A percentile compares a stretch with the other conserved stretches of the same genome.
Conservation (phyloP, 108 stramenopile genomes). For the Nitzschia inconspicua region DNA sequence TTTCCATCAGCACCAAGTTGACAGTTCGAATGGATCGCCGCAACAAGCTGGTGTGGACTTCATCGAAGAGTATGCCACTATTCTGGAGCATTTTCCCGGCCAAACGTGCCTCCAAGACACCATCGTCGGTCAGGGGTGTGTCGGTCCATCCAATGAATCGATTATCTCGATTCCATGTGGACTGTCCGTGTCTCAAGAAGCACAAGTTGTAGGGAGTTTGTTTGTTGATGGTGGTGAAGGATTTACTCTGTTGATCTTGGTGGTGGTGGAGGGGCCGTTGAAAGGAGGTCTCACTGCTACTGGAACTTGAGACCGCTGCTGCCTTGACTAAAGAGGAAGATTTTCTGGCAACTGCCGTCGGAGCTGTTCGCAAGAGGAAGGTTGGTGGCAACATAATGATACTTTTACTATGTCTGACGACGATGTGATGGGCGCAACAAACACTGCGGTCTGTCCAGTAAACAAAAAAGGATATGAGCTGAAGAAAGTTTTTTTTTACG, state of each 20-base stretch:
- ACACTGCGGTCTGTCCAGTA: too few relatives aligned
- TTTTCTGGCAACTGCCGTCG: conserved; percentile 1
- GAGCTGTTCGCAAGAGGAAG: background rate
- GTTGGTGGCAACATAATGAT: background rate
- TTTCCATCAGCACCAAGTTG: conserved; percentile 83
- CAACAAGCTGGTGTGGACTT: conserved; percentile 84
- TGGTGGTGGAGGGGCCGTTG: too few relatives aligned
- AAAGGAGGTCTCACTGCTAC: too few relatives aligned
- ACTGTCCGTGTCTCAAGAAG: conserved; percentile 85
- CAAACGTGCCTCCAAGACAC: conserved; percentile 87
- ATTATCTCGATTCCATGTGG: conserved; percentile 92
- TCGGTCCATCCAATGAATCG: conserved; percentile 92
- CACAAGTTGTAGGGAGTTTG: conserved; percentile 60
- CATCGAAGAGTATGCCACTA: conserved; percentile 70
- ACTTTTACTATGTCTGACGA: too few relatives aligned
- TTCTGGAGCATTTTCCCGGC: conserved; percentile 82
- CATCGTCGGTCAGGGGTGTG: conserved; percentile 90
- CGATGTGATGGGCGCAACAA: too few relatives aligned
- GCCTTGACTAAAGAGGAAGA: background rate
- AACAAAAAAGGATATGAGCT: too few relatives aligned
- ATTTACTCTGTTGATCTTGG: background rate
- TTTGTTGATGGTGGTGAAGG: conserved; percentile 19
- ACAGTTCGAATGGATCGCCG: conserved; percentile 81
- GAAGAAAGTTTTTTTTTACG: too few relatives aligned
- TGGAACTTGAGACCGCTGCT: background rate